Evolutionary conservation across 164 flowering plant species (phyloP).

Genomic region (Umbellularia californica): DNA sequence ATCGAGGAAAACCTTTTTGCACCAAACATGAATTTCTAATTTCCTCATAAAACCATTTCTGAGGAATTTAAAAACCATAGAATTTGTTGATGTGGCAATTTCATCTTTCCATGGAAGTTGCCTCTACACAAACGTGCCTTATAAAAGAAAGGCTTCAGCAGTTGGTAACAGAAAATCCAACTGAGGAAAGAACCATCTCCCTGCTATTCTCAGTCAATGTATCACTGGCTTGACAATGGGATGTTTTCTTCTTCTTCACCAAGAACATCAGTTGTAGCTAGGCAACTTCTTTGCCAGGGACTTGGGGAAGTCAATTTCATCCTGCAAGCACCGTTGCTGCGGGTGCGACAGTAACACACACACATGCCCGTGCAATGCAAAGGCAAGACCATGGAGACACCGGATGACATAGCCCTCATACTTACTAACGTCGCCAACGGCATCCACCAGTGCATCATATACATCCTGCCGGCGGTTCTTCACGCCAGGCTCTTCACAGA

Average conservation of each 20-base stretch:
- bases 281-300: constrained; percentile 26
- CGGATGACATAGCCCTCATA: constrained; percentile 82
- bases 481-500: constrained; percentile 39
- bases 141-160: too few relatives aligned
- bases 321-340: constrained; percentile 85
- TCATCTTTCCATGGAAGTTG: too few relatives aligned
- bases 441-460: constrained; percentile 85
- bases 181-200: too few relatives aligned
- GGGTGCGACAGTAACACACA: constrained; percentile 75
- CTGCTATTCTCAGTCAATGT: background rate
- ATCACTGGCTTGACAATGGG: constrained; percentile 48
- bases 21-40: too few relatives aligned
- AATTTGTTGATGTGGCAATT: too few relatives aligned
- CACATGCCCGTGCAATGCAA: constrained; percentile 65
- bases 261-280: constrained; percentile 30
- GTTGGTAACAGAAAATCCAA: too few relatives aligned
- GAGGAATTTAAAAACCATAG: too few relatives aligned
- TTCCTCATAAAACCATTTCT: too few relatives aligned
- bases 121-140: too few relatives aligned
- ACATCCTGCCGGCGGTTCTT: constrained; percentile 79
- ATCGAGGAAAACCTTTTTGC: too few relatives aligned
- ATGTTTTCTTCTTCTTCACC: constrained; percentile 36
- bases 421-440: constrained; percentile 78
- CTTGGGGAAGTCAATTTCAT: constrained; percentile 74
- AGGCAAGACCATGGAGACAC: constrained; percentile 72